A percentile compares a stretch with the other conserved stretches of the same genome.
Evolutionary conservation across 768 basidiomycete genomes (phyloP).

Genomic region (Lentinus tigrinus): DNA sequence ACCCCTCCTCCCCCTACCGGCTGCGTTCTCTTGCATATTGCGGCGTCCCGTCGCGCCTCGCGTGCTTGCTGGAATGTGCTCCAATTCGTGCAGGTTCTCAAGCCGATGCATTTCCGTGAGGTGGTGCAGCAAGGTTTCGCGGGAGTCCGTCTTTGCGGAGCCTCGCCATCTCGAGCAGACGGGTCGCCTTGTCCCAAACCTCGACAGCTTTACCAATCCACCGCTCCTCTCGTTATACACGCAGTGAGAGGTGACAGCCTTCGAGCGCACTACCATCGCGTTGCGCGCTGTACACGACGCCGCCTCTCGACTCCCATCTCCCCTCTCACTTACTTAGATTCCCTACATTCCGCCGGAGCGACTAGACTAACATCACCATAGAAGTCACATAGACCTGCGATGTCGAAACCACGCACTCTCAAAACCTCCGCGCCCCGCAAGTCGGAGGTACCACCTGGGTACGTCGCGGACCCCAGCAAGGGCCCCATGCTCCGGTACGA

Average conservation of each 20-base stretch:
- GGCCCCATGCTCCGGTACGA: constrained; percentile 74
- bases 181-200: too few species aligned
- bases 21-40: too few species aligned
- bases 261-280: too few species aligned
- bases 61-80: too few species aligned
- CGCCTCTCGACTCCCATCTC: background rate
- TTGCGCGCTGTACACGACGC: too few species aligned
- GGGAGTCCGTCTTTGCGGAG: background rate
- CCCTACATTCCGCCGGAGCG: background rate
- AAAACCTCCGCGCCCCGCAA: constrained; percentile 30
- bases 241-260: too few species aligned
- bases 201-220: too few species aligned
- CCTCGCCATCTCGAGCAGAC: background rate
- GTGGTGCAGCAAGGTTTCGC: background rate
- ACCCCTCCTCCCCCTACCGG: too few species aligned
- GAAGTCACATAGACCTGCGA: constrained; percentile 15
- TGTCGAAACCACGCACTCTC: constrained; percentile 30
- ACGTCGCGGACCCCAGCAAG: constrained; percentile 54
- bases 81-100: background rate
- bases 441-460: constrained; percentile 42
- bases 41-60: too few species aligned
- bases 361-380: background rate
- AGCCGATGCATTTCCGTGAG: constrained; percentile 9
- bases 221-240: too few species aligned
- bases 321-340: background rate